Conservation (phyloP, 768 basidiomycete genomes). For the Piloderma croceum region DNA sequence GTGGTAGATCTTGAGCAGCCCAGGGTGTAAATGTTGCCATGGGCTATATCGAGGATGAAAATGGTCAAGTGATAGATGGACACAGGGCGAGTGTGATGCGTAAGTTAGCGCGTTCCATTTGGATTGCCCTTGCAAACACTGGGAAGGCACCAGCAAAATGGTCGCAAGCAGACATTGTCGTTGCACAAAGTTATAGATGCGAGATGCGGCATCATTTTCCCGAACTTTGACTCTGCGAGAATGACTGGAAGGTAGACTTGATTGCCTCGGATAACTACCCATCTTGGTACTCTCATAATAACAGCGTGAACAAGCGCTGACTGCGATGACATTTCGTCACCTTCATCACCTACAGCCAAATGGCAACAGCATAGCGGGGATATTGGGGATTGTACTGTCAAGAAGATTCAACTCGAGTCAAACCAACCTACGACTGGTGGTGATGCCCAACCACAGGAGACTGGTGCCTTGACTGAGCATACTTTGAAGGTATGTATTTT, state of each 20-base stretch:
- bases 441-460: conserved; percentile 1
- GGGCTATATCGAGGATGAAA: conserved; percentile 7
- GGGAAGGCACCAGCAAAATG: conserved; percentile 5
- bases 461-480: conserved; percentile 8
- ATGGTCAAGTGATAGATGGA: conserved; percentile 5
- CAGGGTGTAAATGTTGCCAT: conserved; percentile 8
- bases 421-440: conserved; percentile 1
- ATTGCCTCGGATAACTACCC: conserved; percentile 15
- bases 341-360: no score
- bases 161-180: conserved; percentile 5
- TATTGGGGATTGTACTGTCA: conserved; percentile 1
- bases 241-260: conserved; percentile 16
- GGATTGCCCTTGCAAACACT: no score
- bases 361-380: conserved; percentile 2
- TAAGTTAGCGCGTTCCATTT: no score
- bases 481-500: no score
- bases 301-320: no score
- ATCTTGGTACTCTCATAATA: conserved; percentile 12
- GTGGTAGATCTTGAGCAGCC: conserved; percentile 1
- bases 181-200: conserved; percentile 2
- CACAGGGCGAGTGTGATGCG: conserved; percentile 4
- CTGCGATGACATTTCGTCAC: no score
- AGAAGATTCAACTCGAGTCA: conserved; percentile 5
- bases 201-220: conserved; percentile 12
- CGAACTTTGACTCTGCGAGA: conserved; percentile 15